A percentile compares a stretch with the other conserved stretches of the same genome.
Evolutionary conservation across 768 basidiomycete genomes (phyloP).

Genomic region (Pilatotrama ljubarskyi): DNA sequence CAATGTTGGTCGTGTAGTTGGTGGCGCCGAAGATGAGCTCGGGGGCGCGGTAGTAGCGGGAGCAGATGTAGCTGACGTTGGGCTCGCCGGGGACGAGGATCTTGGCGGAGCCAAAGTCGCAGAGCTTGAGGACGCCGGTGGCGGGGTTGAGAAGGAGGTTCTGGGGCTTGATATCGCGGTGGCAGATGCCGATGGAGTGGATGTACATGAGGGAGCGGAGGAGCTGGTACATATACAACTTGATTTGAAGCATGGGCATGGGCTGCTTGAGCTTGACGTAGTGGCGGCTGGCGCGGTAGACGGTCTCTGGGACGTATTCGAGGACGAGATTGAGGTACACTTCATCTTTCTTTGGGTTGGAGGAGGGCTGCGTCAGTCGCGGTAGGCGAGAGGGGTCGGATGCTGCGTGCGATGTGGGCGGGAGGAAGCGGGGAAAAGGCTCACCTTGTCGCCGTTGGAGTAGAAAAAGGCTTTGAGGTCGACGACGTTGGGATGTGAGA

Average conservation of each 20-base stretch:
- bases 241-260: slow-evolving; percentile 99
- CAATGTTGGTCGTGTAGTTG: slow-evolving; percentile 99
- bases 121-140: slow-evolving; percentile 94
- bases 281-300: slow-evolving; percentile 97
- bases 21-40: slow-evolving; percentile 99
- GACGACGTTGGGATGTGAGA: slow-evolving; percentile 96
- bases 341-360: slow-evolving; percentile 84
- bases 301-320: slow-evolving; percentile 99
- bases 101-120: slow-evolving; percentile 99
- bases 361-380: slow-evolving; percentile 21
- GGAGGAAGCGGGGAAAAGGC: slow-evolving; percentile 24
- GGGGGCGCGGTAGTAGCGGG: slow-evolving; percentile 97
- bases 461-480: slow-evolving; percentile 99
- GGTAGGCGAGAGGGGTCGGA: neutral
- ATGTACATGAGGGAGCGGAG: slow-evolving; percentile 98
- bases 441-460: slow-evolving; percentile 98
- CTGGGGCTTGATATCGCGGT: slow-evolving; percentile 99
- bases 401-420: slow-evolving; percentile 1
- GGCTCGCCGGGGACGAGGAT: slow-evolving; percentile 97
- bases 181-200: slow-evolving; percentile 98
- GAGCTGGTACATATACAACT: slow-evolving; percentile 99
- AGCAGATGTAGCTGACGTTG: slow-evolving; percentile 99
- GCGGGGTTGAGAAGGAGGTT: slow-evolving; percentile 96
- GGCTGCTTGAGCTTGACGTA: slow-evolving; percentile 99
- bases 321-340: slow-evolving; percentile 99